Percentiles rank a stretch among this genome's conserved stretches.
Conservation (phyloP, 2,329 filamentous ascomycete species). For the Pleomassaria siparia region DNA sequence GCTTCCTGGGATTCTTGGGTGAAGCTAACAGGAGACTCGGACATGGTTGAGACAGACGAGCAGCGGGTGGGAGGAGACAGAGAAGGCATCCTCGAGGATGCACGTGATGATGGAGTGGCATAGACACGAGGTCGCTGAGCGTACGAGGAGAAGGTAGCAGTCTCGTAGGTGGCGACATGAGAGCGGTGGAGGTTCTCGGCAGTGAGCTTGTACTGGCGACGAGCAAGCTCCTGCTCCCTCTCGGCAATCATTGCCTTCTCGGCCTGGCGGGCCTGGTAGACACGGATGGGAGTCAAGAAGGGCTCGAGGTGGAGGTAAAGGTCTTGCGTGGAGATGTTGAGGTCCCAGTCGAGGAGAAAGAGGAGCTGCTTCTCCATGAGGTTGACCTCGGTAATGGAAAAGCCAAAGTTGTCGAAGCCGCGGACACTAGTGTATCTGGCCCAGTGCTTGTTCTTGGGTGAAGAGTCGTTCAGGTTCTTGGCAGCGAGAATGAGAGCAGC, state of each 20-base stretch:
- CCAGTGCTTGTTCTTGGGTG: constrained; percentile 99
- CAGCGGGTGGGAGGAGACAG: constrained; percentile 50
- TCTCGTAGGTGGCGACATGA: constrained; percentile 37
- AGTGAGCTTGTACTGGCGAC: constrained; percentile 42
- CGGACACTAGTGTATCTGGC: constrained; percentile 83
- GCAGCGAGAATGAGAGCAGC: constrained; percentile 81
- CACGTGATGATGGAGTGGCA: constrained; percentile 35
- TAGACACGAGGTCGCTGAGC: constrained; percentile 28
- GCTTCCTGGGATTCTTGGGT: constrained; percentile 35
- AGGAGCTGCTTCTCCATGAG: constrained; percentile 99
- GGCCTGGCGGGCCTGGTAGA: constrained; percentile 55
- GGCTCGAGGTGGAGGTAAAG: constrained; percentile 83
- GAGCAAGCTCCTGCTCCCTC: constrained; percentile 45
- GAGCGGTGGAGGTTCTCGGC: constrained; percentile 44
- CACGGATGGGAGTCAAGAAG: constrained; percentile 84
- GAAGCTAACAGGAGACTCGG: constrained; percentile 39
- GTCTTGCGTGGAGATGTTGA: constrained; percentile 81
- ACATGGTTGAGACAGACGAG: constrained; percentile 37
- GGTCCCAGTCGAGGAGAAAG: constrained; percentile 91
- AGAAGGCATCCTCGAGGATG: constrained; percentile 51
- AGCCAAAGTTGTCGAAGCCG: constrained; percentile 76
- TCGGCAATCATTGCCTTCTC: constrained; percentile 55
- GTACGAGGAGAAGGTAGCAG: constrained; percentile 38
- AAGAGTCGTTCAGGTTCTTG: constrained; percentile 98
- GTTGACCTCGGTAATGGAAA: constrained; percentile 94